phyloP scores from a whole-genome alignment of 1,139 yeast species.

The Nadsonia commutata region DNA sequence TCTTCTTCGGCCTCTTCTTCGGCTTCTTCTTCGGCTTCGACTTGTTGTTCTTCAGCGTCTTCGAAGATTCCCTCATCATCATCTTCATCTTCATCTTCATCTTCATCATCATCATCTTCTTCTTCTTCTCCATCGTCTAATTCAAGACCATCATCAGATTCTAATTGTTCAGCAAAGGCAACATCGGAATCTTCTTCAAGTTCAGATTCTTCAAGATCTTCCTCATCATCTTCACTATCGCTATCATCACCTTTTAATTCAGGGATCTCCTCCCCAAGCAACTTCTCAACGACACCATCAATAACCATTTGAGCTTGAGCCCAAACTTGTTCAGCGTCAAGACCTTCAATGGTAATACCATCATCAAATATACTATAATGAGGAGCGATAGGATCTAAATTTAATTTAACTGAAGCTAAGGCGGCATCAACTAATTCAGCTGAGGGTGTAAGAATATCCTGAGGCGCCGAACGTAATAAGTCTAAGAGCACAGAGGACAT shows the following conservation, averaged over 20 bases:
- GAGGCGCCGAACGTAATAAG: conserved; percentile 15
- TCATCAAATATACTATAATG: conserved; percentile 64
- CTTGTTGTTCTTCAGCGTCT: conserved; percentile 12
- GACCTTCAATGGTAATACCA: conserved; percentile 57
- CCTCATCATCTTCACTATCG: conserved; percentile 20
- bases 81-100: conserved; percentile 9
- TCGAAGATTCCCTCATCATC: conserved; percentile 10
- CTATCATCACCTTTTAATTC: conserved; percentile 8
- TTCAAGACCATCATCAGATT: conserved; percentile 10
- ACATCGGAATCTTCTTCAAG: conserved; percentile 62
- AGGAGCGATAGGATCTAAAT: conserved; percentile 52
- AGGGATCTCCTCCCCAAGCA: conserved; percentile 25
- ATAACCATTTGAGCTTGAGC: conserved; percentile 80
- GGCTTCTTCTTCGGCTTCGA: conserved; percentile 17
- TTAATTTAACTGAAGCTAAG: conserved; percentile 33
- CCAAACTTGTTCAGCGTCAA: conserved; percentile 86
- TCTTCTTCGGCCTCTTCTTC: conserved; percentile 16
- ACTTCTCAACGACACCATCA: conserved; percentile 48
- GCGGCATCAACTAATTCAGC: conserved; percentile 18
- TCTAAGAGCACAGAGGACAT: conserved; percentile 8
- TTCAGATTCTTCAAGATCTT: conserved; percentile 42
- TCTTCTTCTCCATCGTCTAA: conserved; percentile 16
- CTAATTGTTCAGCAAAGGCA: conserved; percentile 45
- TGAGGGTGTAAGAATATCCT: conserved; percentile 18
- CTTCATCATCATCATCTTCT: conserved; percentile 20